A percentile compares a stretch with the other conserved stretches of the same genome.
Evolutionary conservation across 306 rosid species (phyloP).

Genomic region (Pyrus communis): DNA sequence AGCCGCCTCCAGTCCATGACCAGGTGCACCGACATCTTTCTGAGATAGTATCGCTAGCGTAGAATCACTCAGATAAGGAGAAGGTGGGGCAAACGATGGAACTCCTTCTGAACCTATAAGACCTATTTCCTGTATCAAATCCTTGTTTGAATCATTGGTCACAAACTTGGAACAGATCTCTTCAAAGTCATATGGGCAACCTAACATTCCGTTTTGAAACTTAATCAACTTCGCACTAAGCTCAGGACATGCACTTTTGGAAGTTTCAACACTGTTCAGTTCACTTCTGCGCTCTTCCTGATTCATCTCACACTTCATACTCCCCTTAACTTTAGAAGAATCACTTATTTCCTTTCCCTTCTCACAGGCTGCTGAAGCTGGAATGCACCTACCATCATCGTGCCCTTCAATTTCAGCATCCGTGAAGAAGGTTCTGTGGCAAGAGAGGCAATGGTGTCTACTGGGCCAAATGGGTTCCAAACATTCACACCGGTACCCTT

Average conservation of each 20-base stretch:
- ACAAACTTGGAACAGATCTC: constrained; percentile 68
- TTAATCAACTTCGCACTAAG: constrained; percentile 55
- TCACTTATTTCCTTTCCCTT: constrained; percentile 49
- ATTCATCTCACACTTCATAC: constrained; percentile 35
- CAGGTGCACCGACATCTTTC: constrained; percentile 28
- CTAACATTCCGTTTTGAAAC: constrained; percentile 56
- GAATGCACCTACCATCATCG: constrained; percentile 59
- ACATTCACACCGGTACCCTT: constrained; percentile 78
- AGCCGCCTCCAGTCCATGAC: constrained; percentile 28
- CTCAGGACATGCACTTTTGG: constrained; percentile 33
- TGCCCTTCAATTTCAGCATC: constrained; percentile 77
- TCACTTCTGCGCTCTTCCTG: constrained; percentile 43
- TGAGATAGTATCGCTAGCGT: constrained; percentile 26
- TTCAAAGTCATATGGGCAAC: constrained; percentile 68
- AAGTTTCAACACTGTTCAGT: constrained; percentile 31
- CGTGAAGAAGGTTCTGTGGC: constrained; percentile 60
- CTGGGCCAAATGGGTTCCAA: constrained; percentile 77
- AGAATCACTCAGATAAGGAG: constrained; percentile 53
- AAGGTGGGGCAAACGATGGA: constrained; percentile 50
- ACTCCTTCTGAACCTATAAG: constrained; percentile 67
- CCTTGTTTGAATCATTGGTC: constrained; percentile 71
- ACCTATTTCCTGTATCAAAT: constrained; percentile 66
- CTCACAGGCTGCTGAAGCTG: constrained; percentile 34
- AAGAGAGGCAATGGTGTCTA: constrained; percentile 75
- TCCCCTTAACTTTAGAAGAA: constrained; percentile 51